Percentiles rank a stretch among this genome's conserved stretches.
These are phyloP conservation scores for Coniochaeta prunicola DNA, from an alignment of 2,329 filamentous ascomycete species.

Conservation along the genomic window DNA sequence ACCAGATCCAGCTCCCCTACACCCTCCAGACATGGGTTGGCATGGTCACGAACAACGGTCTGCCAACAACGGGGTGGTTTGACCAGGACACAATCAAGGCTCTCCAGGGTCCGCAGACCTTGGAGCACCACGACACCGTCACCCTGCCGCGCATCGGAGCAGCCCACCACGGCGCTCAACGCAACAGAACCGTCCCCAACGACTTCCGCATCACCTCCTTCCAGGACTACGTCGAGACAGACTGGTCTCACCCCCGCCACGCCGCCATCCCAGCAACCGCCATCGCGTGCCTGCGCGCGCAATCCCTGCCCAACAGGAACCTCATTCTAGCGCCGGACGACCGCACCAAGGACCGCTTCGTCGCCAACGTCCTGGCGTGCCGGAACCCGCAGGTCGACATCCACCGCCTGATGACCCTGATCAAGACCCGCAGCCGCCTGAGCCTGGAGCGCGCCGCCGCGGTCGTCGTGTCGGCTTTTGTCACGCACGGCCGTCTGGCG, in stretches of 20 bases:
- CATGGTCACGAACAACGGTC: constrained; percentile 1
- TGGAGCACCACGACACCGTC: background rate
- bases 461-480: background rate
- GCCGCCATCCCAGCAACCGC: background rate
- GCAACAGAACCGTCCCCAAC: background rate
- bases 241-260: background rate
- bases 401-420: background rate
- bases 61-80: background rate
- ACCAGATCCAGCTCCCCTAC: background rate
- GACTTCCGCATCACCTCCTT: background rate
- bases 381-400: background rate
- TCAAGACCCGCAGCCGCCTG: background rate
- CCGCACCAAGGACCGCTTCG: background rate
- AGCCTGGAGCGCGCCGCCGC: constrained; percentile 2
- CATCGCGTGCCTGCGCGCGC: background rate
- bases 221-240: background rate
- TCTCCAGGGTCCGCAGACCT: background rate
- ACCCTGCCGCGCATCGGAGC: background rate
- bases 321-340: background rate
- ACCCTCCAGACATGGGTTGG: constrained; percentile 1
- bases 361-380: background rate
- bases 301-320: background rate
- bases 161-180: background rate
- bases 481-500: background rate
- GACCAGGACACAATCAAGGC: background rate